Conservation (phyloP, 257 asterid species). For the Petunia secreta region DNA sequence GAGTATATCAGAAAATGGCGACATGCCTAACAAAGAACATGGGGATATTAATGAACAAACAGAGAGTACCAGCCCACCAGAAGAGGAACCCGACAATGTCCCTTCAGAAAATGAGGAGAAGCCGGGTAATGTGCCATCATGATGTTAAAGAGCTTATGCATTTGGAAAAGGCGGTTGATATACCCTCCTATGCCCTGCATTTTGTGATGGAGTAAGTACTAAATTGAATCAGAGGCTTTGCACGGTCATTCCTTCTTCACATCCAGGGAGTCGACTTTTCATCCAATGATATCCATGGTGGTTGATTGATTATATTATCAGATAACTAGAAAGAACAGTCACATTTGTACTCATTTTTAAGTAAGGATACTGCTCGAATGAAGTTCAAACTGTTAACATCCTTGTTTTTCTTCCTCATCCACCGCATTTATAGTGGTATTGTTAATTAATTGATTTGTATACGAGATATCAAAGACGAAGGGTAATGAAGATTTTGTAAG, state of each 20-base stretch:
- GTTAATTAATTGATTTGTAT: not conserved
- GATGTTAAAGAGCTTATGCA: slow-evolving; percentile 15
- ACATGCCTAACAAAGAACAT: slow-evolving; percentile 50
- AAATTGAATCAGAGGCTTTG: not conserved
- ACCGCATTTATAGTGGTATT: not conserved
- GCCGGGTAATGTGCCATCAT: slow-evolving; percentile 30
- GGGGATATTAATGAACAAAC: slow-evolving; percentile 54
- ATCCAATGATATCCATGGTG: not conserved
- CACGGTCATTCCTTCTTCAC: not conserved
- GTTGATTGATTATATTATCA: not conserved
- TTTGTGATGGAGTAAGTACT: not conserved
- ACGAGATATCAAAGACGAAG: not conserved
- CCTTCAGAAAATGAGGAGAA: slow-evolving; percentile 43
- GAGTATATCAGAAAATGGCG: slow-evolving; percentile 63
- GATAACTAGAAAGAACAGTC: not conserved
- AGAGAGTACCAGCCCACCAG: slow-evolving; percentile 44
- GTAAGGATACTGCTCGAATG: not conserved
- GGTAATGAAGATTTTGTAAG: not conserved
- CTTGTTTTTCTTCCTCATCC: not conserved
- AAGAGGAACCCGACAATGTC: slow-evolving; percentile 37
- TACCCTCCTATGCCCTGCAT: not conserved
- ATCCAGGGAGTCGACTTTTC: slow-evolving; percentile 8
- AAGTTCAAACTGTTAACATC: not conserved
- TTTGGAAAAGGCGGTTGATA: not conserved
- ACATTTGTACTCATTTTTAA: not conserved